phyloP scores from a whole-genome alignment of 768 basidiomycete genomes.

The Gymnopilus dilepis region DNA sequence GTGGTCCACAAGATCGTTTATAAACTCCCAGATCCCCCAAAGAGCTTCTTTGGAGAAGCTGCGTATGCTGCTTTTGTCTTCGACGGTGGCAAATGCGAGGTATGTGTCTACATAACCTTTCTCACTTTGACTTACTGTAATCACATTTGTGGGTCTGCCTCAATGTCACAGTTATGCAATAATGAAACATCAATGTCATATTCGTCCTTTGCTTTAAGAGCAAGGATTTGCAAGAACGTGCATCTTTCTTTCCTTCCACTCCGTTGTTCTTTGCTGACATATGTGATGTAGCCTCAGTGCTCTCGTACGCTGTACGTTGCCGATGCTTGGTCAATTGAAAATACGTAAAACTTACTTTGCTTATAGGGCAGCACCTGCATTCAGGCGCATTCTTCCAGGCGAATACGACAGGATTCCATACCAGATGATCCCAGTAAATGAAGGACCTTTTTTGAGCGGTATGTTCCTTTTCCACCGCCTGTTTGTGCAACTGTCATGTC shows the following conservation, averaged over 20 bases:
- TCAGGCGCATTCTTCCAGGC: neutral
- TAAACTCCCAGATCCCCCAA: constrained; percentile 28
- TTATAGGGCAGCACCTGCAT: neutral
- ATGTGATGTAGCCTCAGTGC: neutral
- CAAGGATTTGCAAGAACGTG: constrained; percentile 50
- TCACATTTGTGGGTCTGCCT: no score
- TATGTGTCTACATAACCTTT: constrained; percentile 17
- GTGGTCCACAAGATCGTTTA: neutral
- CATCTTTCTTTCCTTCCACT: constrained; percentile 7
- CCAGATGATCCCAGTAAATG: neutral
- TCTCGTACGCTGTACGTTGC: neutral
- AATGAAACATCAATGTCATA: constrained; percentile 42
- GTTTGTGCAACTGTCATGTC: no score
- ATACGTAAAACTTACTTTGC: neutral
- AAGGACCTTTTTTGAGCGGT: neutral
- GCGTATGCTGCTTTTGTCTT: constrained; percentile 72
- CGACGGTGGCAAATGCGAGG: constrained; percentile 58
- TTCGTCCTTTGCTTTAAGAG: constrained; percentile 51
- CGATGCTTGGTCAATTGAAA: no score
- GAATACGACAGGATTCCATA: neutral
- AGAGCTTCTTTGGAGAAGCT: constrained; percentile 51
- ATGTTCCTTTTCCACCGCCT: neutral
- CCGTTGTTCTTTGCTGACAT: neutral
- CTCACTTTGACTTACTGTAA: no score
- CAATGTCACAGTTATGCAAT: constrained; percentile 44